Base-by-base conservation (phyloP, 139 green algal genomes). In the Diplosphaera chodatii region DNA sequence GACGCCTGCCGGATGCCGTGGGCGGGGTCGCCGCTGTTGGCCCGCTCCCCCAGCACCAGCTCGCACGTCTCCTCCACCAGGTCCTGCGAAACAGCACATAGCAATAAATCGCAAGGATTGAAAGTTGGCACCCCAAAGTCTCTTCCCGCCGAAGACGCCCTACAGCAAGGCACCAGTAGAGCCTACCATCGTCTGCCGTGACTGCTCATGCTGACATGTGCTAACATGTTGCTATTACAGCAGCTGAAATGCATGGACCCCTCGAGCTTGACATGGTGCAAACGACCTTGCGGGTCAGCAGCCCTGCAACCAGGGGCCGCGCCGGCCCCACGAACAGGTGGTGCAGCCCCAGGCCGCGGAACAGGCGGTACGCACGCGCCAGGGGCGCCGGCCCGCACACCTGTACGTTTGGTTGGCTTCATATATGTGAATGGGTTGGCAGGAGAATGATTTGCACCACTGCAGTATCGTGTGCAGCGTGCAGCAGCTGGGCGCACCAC, bases 251-350 rank as follows among this genome's bases (percentile, higher is more conserved):
- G 37, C 37, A 48, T 48, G 8, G 37, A 20, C 8, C 6, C 21
- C 6, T 27, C 15, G 10, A 30, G 64, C 21, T 75, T 89, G 62
- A 97, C 66, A 78, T 96, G 88, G 4, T 89, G 78, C 67, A 97
- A 82, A 27, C 90, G 37, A 80, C 90, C 64, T 93, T 88, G 30
- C 92, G 83, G 0, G 87, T 95, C 66, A 97, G 83, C 34, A 97
- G 71, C 29, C 92, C 92, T 27, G 89, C 79, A 40, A 94, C 87
- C 70, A 62, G 73, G n/a, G 68, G 91, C 71, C 78, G 81, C 68
- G 76, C n/a, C 5, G 72, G 68, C 13, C 75, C 77, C 55, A 95
- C 86, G 64, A 85, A 89, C 37, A 97, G 68, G 79, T 96, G 88
- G 4, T 89, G 78, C 67, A 97, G 83, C 27, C 90, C 89, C 76